Conservation (phyloP, 139 green algal genomes). For the Desmodesmus armatus region DNA sequence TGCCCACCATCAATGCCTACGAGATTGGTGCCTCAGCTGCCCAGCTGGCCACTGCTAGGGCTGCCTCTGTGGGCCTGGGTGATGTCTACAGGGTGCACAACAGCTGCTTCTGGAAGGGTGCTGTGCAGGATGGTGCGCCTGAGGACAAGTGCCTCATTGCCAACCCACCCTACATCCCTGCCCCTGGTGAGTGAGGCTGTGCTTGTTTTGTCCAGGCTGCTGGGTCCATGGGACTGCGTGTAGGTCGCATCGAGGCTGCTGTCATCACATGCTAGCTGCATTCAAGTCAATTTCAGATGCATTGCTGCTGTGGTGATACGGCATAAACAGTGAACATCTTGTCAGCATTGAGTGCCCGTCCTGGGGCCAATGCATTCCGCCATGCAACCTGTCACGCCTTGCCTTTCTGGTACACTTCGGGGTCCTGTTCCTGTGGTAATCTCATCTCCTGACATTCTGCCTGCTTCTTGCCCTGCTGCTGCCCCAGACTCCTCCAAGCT, state of each 20-base stretch:
- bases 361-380: too few species aligned
- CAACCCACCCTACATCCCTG: slow-evolving; percentile 71
- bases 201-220: neutral
- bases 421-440: too few species aligned
- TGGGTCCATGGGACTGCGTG: too few species aligned
- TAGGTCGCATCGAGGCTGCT: too few species aligned
- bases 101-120: slow-evolving; percentile 65
- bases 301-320: too few species aligned
- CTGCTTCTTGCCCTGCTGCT: neutral
- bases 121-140: neutral
- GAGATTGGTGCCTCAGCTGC: slow-evolving; percentile 63
- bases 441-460: neutral
- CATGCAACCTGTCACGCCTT: too few species aligned
- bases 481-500: slow-evolving; percentile 54
- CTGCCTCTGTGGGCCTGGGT: slow-evolving; percentile 20
- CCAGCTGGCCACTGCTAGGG: slow-evolving; percentile 25
- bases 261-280: too few species aligned
- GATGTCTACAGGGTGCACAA: slow-evolving; percentile 54
- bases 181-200: slow-evolving; percentile 28
- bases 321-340: too few species aligned
- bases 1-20: slow-evolving; percentile 58
- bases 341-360: too few species aligned
- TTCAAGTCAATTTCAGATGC: too few species aligned
- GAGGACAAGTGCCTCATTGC: slow-evolving; percentile 55
- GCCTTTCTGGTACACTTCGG: too few species aligned